Conservation (phyloP, 768 basidiomycete genomes). For the Termitomyces sp. region DNA sequence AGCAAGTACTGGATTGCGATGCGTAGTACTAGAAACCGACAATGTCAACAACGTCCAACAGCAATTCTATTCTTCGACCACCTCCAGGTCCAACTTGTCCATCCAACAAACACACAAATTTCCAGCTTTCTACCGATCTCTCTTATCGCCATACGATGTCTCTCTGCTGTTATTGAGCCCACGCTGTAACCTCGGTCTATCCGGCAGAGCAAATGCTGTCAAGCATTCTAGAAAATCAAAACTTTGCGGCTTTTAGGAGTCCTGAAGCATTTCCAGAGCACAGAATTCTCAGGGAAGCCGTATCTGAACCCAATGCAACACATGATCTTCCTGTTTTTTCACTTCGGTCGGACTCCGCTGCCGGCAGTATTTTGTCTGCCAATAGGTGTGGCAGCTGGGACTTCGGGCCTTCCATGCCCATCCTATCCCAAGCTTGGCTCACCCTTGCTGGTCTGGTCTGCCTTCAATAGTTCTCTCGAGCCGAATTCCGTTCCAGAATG, state of each 20-base stretch:
- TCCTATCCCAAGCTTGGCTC: too few relatives aligned
- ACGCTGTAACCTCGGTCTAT: not conserved
- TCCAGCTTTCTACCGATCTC: not conserved
- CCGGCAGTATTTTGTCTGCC: not conserved
- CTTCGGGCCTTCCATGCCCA: not conserved
- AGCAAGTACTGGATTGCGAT: not conserved
- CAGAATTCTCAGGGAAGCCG: not conserved
- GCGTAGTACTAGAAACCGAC: not conserved
- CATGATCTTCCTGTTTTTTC: not conserved
- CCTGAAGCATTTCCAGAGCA: not conserved
- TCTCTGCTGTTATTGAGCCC: not conserved
- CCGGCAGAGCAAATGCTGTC: not conserved
- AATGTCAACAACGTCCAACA: slow-evolving; percentile 4
- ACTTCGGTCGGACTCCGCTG: not conserved
- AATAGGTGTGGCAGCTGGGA: not conserved
- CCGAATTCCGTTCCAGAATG: not conserved
- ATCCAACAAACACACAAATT: not conserved
- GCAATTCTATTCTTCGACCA: not conserved
- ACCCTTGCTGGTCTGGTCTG: not conserved
- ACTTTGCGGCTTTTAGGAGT: not conserved
- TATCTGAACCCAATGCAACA: not conserved
- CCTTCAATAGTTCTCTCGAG: not conserved
- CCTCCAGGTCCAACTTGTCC: too few relatives aligned
- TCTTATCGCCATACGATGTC: not conserved
- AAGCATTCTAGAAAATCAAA: not conserved